Base-by-base conservation (phyloP, 2,329 filamentous ascomycete species). In the Trichophyton simii region DNA sequence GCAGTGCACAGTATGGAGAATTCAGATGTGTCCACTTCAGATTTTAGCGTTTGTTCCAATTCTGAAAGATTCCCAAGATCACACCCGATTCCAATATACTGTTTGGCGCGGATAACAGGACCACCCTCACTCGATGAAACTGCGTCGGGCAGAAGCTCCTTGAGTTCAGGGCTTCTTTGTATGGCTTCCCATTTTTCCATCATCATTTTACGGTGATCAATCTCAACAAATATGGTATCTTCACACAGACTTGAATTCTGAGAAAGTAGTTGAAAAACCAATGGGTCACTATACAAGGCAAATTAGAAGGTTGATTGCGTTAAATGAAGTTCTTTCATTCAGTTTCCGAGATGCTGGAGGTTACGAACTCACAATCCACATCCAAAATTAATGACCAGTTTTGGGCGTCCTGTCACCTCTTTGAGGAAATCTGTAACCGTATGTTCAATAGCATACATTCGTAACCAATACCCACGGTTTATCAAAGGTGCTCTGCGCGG, bases 381-480 rank as follows among this genome's bases (percentile, higher is more conserved):
- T 25, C 91, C 91, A 41, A 96, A 76, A 70, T 95, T 96, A 55
- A 96, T 79, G 9, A 96, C 79, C 3, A 91, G 79, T 72, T 90
- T 95, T 44, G 74, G 75, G 65, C 82, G 85, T 36, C 78, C 77
- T 18, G 77, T 74, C 6, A 79, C 69, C 60, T 77, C 76, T 63
- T 80, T 74, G n/a, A 96, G 78, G 67, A 96, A 96, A n/a, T 81
- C 78, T 20, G 81, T 80, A 18, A 95, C 85, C 3, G 85, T 80
- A 64, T 86, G 80, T 69, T 95, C 89, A 62, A 96, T 85, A 15
- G 88, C 87, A 70, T 87, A 86, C 78, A 96, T 87, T 34, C 91
- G 84, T 42, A 96, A 77, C 83, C 89, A 90, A 70, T 95, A 96
- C 57, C 90, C 89, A 54, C 91, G 83, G 72, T 96, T 96, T 69